phyloP scores from a whole-genome alignment of 306 rosid genomes.

The Corylus americana region DNA sequence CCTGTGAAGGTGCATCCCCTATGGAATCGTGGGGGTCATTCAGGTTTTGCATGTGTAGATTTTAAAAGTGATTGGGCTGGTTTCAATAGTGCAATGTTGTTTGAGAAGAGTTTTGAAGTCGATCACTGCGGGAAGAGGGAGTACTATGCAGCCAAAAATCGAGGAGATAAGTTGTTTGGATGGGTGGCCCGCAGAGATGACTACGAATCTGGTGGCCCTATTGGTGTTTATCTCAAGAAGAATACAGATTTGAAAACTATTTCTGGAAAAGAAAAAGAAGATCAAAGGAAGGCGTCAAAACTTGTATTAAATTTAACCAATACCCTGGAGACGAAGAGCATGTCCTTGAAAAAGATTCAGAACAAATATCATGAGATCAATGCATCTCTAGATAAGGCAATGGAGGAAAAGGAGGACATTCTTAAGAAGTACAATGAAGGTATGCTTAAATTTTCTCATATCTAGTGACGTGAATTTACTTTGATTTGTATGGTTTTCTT shows the following conservation, averaged over 20 bases:
- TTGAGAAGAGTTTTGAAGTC: conserved; percentile 59
- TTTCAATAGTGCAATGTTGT: conserved; percentile 59
- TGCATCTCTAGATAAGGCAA: conserved; percentile 37
- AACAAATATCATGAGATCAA: conserved; percentile 38
- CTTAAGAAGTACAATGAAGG: conserved; percentile 48
- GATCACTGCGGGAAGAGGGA: conserved; percentile 56
- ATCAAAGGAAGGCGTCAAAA: conserved; percentile 22
- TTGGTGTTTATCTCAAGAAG: conserved; percentile 36
- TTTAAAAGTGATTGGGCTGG: conserved; percentile 71
- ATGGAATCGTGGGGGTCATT: conserved; percentile 67
- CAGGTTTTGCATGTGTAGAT: conserved; percentile 68
- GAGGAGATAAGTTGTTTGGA: conserved; percentile 54
- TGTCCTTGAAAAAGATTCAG: background rate
- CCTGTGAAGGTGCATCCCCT: conserved; percentile 65
- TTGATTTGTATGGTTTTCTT: conserved; percentile 13
- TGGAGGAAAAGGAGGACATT: conserved; percentile 48
- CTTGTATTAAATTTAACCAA: background rate
- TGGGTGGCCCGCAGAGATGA: conserved; percentile 58
- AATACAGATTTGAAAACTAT: conserved; percentile 46
- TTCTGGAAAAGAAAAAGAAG: conserved; percentile 45
- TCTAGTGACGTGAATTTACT: conserved; percentile 8
- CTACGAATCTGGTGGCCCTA: conserved; percentile 8
- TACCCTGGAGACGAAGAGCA: background rate
- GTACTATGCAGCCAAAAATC: conserved; percentile 26
- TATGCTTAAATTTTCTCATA: conserved; percentile 26